Percentiles rank a stretch among this genome's conserved stretches.
phyloP scores from a whole-genome alignment of 2,329 filamentous ascomycete species.

The Westerdykella sp. region DNA sequence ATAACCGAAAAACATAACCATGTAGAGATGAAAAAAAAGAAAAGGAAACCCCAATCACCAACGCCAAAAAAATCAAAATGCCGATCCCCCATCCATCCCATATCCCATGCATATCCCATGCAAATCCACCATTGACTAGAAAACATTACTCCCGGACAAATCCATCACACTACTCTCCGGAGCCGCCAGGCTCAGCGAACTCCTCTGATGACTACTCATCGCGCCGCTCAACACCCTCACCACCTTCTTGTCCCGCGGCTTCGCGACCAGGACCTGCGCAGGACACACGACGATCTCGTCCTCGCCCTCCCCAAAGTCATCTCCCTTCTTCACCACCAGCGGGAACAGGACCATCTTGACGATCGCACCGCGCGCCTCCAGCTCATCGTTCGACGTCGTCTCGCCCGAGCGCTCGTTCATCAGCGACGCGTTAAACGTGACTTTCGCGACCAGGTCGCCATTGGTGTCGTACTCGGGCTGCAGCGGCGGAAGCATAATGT shows the following conservation, averaged over 20 bases:
- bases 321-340: conserved; percentile 90
- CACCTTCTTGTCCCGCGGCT: conserved; percentile 42
- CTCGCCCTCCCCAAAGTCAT: conserved; percentile 78
- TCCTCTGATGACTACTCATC: conserved; percentile 37
- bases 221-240: conserved; percentile 46
- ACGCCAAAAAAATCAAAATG: conserved; percentile 7
- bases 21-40: not conserved
- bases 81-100: not conserved
- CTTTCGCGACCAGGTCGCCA: conserved; percentile 80
- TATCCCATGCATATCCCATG: not conserved
- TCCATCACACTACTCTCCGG: conserved; percentile 35
- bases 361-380: conserved; percentile 68
- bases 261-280: conserved; percentile 81
- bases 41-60: conserved; percentile 3
- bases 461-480: conserved; percentile 93
- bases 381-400: conserved; percentile 65
- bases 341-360: conserved; percentile 94
- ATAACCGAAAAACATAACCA: no score
- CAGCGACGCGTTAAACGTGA: conserved; percentile 83
- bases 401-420: conserved; percentile 89
- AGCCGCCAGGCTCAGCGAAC: conserved; percentile 20
- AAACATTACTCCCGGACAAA: conserved; percentile 23
- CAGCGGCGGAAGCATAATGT: conserved; percentile 94
- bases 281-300: conserved; percentile 95
- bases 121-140: conserved; percentile 11